These are phyloP conservation scores for Annulohypoxylon moriforme DNA, from an alignment of 495 filamentous ascomycete species.

Conservation along the genomic window DNA sequence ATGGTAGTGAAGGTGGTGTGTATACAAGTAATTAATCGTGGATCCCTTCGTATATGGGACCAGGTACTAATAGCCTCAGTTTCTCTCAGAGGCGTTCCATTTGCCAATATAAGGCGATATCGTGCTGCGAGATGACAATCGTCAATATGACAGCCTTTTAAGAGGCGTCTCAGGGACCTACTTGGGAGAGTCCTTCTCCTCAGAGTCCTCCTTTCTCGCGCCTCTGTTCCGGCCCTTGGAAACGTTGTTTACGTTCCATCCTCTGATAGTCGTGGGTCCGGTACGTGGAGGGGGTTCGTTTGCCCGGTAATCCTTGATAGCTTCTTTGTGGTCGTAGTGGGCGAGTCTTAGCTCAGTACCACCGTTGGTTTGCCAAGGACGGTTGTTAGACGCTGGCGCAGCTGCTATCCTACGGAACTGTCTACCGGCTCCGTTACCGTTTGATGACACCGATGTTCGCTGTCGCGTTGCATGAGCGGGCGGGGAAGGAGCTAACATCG, in stretches of 20 bases:
- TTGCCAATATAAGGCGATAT: slow-evolving; percentile 44
- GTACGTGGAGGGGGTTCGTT: slow-evolving; percentile 57
- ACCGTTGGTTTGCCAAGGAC: slow-evolving; percentile 54
- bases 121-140: slow-evolving; percentile 37
- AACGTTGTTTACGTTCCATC: slow-evolving; percentile 62
- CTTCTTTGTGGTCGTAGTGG: slow-evolving; percentile 60
- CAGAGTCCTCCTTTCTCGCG: slow-evolving; percentile 46
- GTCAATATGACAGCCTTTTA: slow-evolving; percentile 33
- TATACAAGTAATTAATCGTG: not conserved
- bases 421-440: slow-evolving; percentile 29
- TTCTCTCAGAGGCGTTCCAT: slow-evolving; percentile 44
- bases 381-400: slow-evolving; percentile 59
- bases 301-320: slow-evolving; percentile 59
- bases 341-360: slow-evolving; percentile 58
- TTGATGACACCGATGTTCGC: slow-evolving; percentile 44
- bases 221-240: slow-evolving; percentile 42
- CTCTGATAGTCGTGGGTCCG: slow-evolving; percentile 60
- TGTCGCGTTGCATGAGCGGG: slow-evolving; percentile 33
- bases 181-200: slow-evolving; percentile 50
- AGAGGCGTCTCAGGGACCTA: slow-evolving; percentile 35
- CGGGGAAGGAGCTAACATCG: slow-evolving; percentile 37
- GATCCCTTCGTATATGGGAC: slow-evolving; percentile 2
- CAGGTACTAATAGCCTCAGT: slow-evolving; percentile 6
- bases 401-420: slow-evolving; percentile 63
- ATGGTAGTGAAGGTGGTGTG: too few species aligned